phyloP scores from a whole-genome alignment of 129 eudicot genomes.

The Dittrichia graveolens region DNA sequence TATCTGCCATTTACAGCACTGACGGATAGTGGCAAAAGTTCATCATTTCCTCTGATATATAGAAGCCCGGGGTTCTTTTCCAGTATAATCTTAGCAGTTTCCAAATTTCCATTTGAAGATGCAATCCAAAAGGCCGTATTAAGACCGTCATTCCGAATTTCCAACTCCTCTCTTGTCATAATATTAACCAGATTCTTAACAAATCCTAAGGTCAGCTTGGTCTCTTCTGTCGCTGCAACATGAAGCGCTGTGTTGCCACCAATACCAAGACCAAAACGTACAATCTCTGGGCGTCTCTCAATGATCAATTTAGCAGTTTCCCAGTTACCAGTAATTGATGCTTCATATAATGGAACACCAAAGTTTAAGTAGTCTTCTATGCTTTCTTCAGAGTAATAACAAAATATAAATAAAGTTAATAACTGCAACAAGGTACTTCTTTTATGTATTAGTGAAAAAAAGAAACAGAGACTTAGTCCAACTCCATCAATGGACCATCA shows the following conservation, averaged over 20 bases:
- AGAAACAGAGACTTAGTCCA: too few relatives aligned
- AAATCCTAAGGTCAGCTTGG: conserved; percentile 10
- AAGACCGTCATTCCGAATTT: conserved; percentile 5
- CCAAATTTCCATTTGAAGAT: conserved; percentile 30
- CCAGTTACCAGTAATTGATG: conserved; percentile 14
- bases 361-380: neutral
- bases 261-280: conserved; percentile 9
- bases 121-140: conserved; percentile 46
- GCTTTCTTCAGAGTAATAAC: neutral
- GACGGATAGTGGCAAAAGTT: conserved; percentile 32
- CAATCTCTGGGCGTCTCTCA: neutral
- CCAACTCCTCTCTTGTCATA: conserved; percentile 23
- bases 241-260: conserved; percentile 42
- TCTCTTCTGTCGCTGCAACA: conserved; percentile 27
- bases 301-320: conserved; percentile 2
- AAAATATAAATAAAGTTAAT: too few relatives aligned
- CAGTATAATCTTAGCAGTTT: conserved; percentile 24
- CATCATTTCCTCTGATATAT: conserved; percentile 10
- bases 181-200: conserved; percentile 27
- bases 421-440: too few relatives aligned
- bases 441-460: too few relatives aligned
- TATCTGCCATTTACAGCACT: conserved; percentile 28
- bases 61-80: conserved; percentile 5
- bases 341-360: neutral
- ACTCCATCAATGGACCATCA: too few relatives aligned